Evolutionary conservation across 495 filamentous ascomycete species (phyloP), one percentile per base, ranked within the genome.

Genomic region (Aspergillus affinis): DNA sequence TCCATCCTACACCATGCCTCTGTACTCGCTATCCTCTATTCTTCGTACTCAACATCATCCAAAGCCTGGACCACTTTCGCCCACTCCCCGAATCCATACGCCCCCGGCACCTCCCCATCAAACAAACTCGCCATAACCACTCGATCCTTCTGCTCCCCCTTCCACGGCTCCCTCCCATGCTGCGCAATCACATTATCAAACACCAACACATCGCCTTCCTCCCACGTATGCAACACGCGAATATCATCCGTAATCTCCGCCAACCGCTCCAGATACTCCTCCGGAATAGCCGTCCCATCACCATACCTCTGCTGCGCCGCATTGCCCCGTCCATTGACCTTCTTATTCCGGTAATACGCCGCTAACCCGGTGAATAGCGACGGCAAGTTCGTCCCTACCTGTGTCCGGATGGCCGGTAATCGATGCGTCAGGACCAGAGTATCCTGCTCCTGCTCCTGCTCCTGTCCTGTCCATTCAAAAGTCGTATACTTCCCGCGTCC

Each of bases 291-390:
- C n/a, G 73, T 75, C 9, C 76, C 81, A 66, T 85, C 82, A 0
- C 81, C 80, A 63, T 77, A 82, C 1, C 65, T 46, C 63, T 71
- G 71, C 20, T 64, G 49, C 10, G 65, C 71, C 4, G 68, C 65
- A 23, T 68, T 70, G 30, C 57, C 63, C 3, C 67, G 57, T 7
- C 61, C 63, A 4, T 27, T 68, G 7, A 61, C 55, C 27, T 68
- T 61, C 6, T 57, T 59, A 41, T 77, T 78, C 61, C 76, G 72
- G 61, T 76, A 81, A 29, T 79, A 76, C 17, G 77, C 72, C 1
- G 79, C 80, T 15, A 81, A 59, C 13, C 75, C 77, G 15, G 80
- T 84, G 56, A 83, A 84, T n/a, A 83, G 69, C n/a, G 74, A 73
- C 4, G 77, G 75, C n/a, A 81, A 56, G 44, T 75, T 78, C 0